These are phyloP conservation scores for Exophiala sp. DNA, from an alignment of 2,329 filamentous ascomycete species.

Conservation along the genomic window DNA sequence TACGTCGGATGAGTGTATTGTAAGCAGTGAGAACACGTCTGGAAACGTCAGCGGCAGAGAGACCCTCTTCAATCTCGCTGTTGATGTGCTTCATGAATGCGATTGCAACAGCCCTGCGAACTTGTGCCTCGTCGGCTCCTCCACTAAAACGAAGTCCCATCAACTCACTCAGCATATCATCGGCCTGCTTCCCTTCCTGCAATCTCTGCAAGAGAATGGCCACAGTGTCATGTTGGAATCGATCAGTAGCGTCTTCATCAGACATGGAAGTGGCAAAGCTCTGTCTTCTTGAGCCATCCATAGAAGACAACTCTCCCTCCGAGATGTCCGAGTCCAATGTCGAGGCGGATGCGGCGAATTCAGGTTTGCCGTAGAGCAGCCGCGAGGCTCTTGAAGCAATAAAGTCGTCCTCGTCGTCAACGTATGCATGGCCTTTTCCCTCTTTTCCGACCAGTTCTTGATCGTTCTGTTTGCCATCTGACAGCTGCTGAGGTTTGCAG, in stretches of 20 bases:
- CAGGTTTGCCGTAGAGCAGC: constrained; percentile 49
- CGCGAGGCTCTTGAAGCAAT: constrained; percentile 57
- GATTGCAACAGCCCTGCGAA: constrained; percentile 79
- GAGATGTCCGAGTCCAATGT: constrained; percentile 58
- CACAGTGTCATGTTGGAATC: constrained; percentile 85
- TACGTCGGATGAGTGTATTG: constrained; percentile 58
- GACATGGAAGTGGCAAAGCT: constrained; percentile 73
- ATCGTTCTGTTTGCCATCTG: constrained; percentile 39
- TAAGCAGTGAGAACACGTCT: constrained; percentile 62
- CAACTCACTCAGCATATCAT: constrained; percentile 91
- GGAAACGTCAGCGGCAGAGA: constrained; percentile 61
- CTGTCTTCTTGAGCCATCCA: constrained; percentile 58
- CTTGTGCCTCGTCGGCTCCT: constrained; percentile 84
- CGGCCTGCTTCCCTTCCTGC: constrained; percentile 64
- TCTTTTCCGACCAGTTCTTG: constrained; percentile 54
- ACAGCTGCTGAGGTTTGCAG: constrained; percentile 10
- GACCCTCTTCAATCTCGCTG: constrained; percentile 60
- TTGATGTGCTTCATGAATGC: constrained; percentile 80
- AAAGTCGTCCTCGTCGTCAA: constrained; percentile 64
- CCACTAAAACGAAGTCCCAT: constrained; percentile 88
- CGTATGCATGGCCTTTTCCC: constrained; percentile 62
- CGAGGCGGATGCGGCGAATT: constrained; percentile 58
- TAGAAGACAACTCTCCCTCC: constrained; percentile 35
- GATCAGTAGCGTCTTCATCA: constrained; percentile 51
- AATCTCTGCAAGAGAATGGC: constrained; percentile 83